Percentiles rank a stretch among this genome's conserved stretches.
These are phyloP conservation scores for Taiwanofungus camphoratus DNA, from an alignment of 1,284 basidiomycete genomes.

Conservation along the genomic window DNA sequence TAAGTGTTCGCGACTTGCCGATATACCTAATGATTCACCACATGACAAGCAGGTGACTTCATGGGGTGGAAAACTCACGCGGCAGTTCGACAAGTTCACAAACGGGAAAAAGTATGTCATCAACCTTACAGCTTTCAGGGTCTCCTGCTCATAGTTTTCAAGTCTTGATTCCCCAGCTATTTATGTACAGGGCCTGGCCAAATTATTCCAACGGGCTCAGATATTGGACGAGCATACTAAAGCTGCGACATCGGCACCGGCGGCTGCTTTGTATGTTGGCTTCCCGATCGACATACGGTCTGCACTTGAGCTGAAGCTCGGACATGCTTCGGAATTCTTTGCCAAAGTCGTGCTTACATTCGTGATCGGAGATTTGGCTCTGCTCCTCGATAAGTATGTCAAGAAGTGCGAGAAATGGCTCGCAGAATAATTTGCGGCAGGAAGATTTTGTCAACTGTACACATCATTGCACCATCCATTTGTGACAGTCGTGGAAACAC, in stretches of 20 bases:
- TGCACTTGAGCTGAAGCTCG: slow-evolving; percentile 71
- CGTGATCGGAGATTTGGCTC: slow-evolving; percentile 80
- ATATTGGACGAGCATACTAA: slow-evolving; percentile 85
- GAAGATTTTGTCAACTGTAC: background rate
- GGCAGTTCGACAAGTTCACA: slow-evolving; percentile 86
- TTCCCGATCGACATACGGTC: slow-evolving; percentile 60
- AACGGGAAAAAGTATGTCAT: slow-evolving; percentile 79
- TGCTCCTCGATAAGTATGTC: slow-evolving; percentile 86
- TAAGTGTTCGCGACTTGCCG: slow-evolving; percentile 30
- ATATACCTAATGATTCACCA: background rate
- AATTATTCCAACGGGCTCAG: slow-evolving; percentile 73
- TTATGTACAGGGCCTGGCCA: slow-evolving; percentile 77
- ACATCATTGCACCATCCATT: slow-evolving; percentile 8
- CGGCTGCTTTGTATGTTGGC: slow-evolving; percentile 65
- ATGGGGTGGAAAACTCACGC: slow-evolving; percentile 79
- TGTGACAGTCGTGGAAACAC: slow-evolving; percentile 15
- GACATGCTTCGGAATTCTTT: slow-evolving; percentile 85
- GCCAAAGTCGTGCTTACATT: slow-evolving; percentile 87
- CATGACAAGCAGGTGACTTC: slow-evolving; percentile 25
- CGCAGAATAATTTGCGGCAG: slow-evolving; percentile 45
- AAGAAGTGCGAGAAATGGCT: slow-evolving; percentile 89
- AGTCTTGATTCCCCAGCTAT: slow-evolving; percentile 85
- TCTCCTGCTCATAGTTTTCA: slow-evolving; percentile 8
- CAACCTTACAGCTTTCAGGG: background rate
- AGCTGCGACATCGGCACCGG: slow-evolving; percentile 58